These are phyloP conservation scores for Diplocarpon rosae DNA, from an alignment of 2,329 filamentous ascomycete species.

Conservation along the genomic window DNA sequence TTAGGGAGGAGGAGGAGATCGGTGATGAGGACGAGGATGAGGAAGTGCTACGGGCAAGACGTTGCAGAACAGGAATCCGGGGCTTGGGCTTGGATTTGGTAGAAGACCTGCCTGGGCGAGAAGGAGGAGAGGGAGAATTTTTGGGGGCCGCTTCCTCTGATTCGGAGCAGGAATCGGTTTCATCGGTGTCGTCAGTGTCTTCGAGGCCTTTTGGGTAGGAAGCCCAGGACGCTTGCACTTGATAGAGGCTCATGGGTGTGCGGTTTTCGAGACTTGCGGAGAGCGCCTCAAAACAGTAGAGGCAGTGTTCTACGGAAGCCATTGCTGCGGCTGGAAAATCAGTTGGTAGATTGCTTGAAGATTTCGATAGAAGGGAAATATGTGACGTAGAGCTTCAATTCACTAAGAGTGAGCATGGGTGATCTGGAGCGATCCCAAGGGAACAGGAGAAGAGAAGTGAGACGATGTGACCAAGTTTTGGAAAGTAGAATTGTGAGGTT, in stretches of 20 bases:
- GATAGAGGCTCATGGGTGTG: slow-evolving; percentile 52
- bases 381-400: no score
- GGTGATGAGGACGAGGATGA: slow-evolving; percentile 1
- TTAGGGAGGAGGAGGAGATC: slow-evolving; percentile 14
- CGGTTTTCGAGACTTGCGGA: slow-evolving; percentile 63
- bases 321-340: no score
- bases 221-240: slow-evolving; percentile 56
- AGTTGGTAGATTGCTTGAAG: no score
- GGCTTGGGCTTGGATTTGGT: slow-evolving; percentile 10
- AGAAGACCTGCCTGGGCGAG: background rate
- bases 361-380: no score
- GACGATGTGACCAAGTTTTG: no score
- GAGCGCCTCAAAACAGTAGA: slow-evolving; percentile 86
- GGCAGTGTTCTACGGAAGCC: slow-evolving; percentile 78
- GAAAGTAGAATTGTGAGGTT: no score
- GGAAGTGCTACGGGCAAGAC: slow-evolving; percentile 3
- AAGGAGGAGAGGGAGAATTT: background rate
- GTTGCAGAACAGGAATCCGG: slow-evolving; percentile 12
- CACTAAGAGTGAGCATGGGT: no score
- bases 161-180: no score
- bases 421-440: no score
- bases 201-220: slow-evolving; percentile 29
- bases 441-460: no score
- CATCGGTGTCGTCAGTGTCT: slow-evolving; percentile 23
- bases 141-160: background rate